Base-by-base conservation (phyloP, 495 filamentous ascomycete species). In the Trichoderma gamsii region DNA sequence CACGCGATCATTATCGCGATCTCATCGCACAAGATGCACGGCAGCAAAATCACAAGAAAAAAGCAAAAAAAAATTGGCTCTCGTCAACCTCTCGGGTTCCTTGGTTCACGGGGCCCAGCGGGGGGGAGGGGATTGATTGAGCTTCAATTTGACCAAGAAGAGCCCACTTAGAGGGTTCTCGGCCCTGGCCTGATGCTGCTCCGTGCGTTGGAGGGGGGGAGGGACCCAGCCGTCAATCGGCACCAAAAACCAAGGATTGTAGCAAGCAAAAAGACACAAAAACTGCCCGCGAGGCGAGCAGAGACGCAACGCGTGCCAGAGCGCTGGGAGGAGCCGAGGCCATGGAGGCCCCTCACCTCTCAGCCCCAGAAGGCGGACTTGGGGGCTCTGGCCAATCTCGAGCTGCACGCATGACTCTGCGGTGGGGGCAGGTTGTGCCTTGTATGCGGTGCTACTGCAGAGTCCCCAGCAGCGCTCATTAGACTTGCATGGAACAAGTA, bases 321-420 rank as follows among this genome's bases (percentile, higher is more conserved):
- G 29, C 29, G 29, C 29, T 29, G 29, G 29, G 29, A 29, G 29
- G 29, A 29, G 29, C 29, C 29, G 29, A 29, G 29, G 29, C 29
- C 29, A 29, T 29, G 29, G 29, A 4, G 29, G 29, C 1, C 29
- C 29, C 29, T 29, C 29, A 4, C 29, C 29, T 12, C 9, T 61
- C 56, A 61, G 56, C 56, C 56, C 56, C 56, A 61, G 56, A 61
- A 61, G 56, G 56, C 56, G 56, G 13, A 25, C 56, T 32, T 23
- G 56, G 56, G 13, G 23, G 25, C 51, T 59, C 12, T 61, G 23
- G 23, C 18, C 56, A 61, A 61, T 61, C 56, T 25, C 29, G 23
- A 61, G 23, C 27, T 12, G 25, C 29, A 12, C 11, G 13, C 12
- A 61, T 61, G 56, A 29, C 56, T 61, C 27, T 61, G 56, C 0